Conservation (phyloP, 176 grass and related monocot species). For the Hordeum vulgare region DNA sequence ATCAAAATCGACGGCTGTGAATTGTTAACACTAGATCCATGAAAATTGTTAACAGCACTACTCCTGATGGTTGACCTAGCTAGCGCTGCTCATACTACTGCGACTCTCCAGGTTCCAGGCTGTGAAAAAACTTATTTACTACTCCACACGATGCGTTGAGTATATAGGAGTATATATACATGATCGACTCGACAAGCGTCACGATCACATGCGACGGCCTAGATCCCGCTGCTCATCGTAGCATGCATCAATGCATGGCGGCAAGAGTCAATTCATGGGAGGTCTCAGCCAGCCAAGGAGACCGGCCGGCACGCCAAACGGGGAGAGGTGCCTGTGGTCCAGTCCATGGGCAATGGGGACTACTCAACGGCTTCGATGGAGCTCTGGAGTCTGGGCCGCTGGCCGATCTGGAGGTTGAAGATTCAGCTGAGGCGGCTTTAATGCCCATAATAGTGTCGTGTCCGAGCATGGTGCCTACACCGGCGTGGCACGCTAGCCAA, state of each 20-base stretch:
- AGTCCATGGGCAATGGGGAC: too few relatives aligned
- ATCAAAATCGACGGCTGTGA: background rate
- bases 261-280: background rate
- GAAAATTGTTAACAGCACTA: background rate
- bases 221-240: background rate
- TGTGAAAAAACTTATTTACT: background rate
- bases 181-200: slow-evolving; percentile 20
- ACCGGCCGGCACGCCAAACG: background rate
- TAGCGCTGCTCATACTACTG: background rate
- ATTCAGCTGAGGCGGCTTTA: background rate
- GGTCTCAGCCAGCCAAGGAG: background rate
- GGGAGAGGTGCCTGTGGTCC: background rate
- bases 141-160: background rate
- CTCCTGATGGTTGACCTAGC: background rate
- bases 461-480: background rate
- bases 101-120: background rate
- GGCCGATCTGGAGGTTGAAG: background rate
- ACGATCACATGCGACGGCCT: slow-evolving; percentile 1
- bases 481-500: slow-evolving; percentile 20
- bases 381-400: background rate
- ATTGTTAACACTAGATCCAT: background rate
- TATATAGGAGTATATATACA: too few relatives aligned
- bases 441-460: background rate
- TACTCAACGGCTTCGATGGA: background rate
- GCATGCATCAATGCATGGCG: background rate